Conservation (phyloP, 2,329 filamentous ascomycete species). For the Amauroascus verrucosus region DNA sequence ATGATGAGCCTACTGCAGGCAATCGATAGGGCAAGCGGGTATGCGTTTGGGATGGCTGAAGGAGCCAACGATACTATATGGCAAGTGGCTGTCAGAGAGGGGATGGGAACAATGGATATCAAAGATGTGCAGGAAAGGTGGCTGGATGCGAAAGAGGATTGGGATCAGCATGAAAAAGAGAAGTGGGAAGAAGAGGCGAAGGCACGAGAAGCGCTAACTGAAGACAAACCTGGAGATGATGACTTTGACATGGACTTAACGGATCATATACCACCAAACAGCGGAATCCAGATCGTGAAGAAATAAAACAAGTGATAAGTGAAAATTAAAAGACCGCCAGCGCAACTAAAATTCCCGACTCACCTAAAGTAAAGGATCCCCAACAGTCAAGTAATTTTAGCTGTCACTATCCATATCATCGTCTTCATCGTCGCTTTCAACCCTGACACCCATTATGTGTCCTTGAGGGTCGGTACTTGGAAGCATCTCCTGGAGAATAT, state of each 20-base stretch:
- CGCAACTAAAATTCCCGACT: conserved; percentile 1
- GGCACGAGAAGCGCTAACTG: conserved; percentile 32
- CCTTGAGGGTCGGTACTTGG: conserved; percentile 23
- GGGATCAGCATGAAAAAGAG: conserved; percentile 67
- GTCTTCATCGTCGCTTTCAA: conserved; percentile 38
- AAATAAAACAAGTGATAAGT: conserved; percentile 33
- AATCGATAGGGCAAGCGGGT: conserved; percentile 85
- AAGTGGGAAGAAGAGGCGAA: conserved; percentile 66
- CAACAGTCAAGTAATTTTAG: not conserved
- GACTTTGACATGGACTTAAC: conserved; percentile 26
- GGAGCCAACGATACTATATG: conserved; percentile 94
- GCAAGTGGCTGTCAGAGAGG: conserved; percentile 81
- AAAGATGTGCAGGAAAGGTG: conserved; percentile 91
- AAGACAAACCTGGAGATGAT: conserved; percentile 19
- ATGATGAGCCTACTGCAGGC: conserved; percentile 87
- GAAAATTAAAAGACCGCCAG: not conserved
- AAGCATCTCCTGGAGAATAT: conserved; percentile 27
- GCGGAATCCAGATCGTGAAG: conserved; percentile 61
- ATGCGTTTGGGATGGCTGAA: conserved; percentile 82
- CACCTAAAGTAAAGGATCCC: conserved; percentile 9
- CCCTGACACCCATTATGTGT: conserved; percentile 37
- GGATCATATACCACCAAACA: conserved; percentile 43
- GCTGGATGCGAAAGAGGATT: conserved; percentile 81
- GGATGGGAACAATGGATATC: conserved; percentile 61
- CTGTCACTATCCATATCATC: conserved; percentile 37